Evolutionary conservation across 2,329 filamentous ascomycete genomes (phyloP).

Genomic region (Stenocarpella maydis): DNA sequence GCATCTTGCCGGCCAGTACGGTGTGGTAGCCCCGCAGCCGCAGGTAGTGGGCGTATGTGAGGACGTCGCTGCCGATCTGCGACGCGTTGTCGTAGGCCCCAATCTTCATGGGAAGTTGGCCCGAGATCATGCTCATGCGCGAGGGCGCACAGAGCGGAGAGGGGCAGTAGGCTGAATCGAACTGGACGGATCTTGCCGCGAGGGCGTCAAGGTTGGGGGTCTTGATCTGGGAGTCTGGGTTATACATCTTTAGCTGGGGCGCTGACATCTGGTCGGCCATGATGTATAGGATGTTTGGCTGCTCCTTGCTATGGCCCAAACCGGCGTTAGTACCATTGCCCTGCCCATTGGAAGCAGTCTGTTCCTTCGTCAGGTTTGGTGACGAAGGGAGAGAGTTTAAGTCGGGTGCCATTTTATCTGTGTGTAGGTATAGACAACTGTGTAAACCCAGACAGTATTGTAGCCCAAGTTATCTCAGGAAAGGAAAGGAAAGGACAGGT

Average conservation of each 20-base stretch:
- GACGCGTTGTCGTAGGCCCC: slow-evolving; percentile 91
- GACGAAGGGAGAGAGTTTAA: slow-evolving; percentile 75
- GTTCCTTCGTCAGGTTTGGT: slow-evolving; percentile 39
- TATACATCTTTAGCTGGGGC: slow-evolving; percentile 90
- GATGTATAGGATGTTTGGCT: slow-evolving; percentile 86
- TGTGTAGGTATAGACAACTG: slow-evolving; percentile 30
- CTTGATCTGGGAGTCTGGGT: slow-evolving; percentile 86
- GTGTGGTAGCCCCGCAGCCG: slow-evolving; percentile 88
- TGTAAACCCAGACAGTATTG: slow-evolving; percentile 15
- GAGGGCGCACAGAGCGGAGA: slow-evolving; percentile 92
- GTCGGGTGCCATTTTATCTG: slow-evolving; percentile 71
- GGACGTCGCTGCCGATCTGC: slow-evolving; percentile 82
- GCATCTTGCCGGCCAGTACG: slow-evolving; percentile 93
- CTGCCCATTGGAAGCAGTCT: slow-evolving; percentile 35
- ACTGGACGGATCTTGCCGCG: slow-evolving; percentile 83
- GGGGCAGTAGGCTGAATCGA: slow-evolving; percentile 94
- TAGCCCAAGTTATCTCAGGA: slow-evolving; percentile 21
- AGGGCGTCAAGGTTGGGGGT: slow-evolving; percentile 89
- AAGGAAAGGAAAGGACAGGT: slow-evolving; percentile 19
- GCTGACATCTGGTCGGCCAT: slow-evolving; percentile 97
- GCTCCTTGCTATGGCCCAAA: slow-evolving; percentile 32
- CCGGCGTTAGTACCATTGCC: slow-evolving; percentile 37
- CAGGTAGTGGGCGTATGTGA: slow-evolving; percentile 92
- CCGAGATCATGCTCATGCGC: slow-evolving; percentile 93
- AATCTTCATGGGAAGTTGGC: slow-evolving; percentile 90